Conservation (phyloP, 2,329 filamentous ascomycete species). For the Fusarium pininemorale region DNA sequence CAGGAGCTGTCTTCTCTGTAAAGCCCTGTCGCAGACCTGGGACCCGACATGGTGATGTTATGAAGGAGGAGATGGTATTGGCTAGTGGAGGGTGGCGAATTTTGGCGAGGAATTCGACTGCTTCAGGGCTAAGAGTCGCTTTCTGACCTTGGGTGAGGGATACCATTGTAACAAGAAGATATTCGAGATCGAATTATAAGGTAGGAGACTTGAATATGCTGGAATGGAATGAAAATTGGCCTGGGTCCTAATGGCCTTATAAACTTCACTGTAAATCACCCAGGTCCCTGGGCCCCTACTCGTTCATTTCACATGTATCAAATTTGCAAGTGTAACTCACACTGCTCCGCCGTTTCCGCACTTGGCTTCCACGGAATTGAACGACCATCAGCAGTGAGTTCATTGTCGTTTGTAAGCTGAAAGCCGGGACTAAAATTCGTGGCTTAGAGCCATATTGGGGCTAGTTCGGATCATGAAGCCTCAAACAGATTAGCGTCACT, state of each 20-base stretch:
- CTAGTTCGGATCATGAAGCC: neutral
- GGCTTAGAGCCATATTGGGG: neutral
- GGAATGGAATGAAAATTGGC: no score
- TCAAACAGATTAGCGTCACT: neutral
- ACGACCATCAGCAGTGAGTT: neutral
- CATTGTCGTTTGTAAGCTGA: rapidly evolving
- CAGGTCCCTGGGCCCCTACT: no score
- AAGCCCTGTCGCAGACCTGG: neutral
- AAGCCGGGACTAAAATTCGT: neutral
- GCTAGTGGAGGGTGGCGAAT: neutral
- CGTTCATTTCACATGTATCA: no score
- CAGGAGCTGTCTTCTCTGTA: neutral
- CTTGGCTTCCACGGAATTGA: no score
- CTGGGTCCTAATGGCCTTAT: no score
- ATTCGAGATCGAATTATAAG: no score
- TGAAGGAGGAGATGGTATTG: neutral
- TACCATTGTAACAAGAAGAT: no score
- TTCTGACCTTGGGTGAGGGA: no score
- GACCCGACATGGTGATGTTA: neutral
- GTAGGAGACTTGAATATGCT: no score
- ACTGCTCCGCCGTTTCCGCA: no score
- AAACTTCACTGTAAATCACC: no score
- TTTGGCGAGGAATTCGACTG: neutral
- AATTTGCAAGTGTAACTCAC: no score
- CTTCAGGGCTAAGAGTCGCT: neutral